Conservation (phyloP, 2,329 filamentous ascomycete species). For the Pseudogymnoascus sp. region DNA sequence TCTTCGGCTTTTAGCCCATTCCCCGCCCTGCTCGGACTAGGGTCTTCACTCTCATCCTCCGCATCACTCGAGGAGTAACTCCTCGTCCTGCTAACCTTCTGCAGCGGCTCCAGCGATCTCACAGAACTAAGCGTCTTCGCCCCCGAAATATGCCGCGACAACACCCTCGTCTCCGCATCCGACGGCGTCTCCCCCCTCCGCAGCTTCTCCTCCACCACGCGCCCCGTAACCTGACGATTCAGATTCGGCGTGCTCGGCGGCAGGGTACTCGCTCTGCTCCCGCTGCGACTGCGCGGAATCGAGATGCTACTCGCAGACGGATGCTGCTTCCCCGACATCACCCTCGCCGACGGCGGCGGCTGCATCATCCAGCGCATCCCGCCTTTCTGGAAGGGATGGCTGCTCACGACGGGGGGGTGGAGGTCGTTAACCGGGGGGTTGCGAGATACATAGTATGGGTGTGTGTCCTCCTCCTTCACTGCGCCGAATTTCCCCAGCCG, state of each 20-base stretch:
- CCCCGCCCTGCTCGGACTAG: neutral
- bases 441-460: constrained; percentile 26
- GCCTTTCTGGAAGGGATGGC: constrained; percentile 58
- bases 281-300: constrained; percentile 34
- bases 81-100: neutral
- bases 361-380: constrained; percentile 88
- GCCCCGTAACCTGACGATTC: constrained; percentile 25
- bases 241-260: constrained; percentile 11
- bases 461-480: constrained; percentile 29
- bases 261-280: constrained; percentile 22
- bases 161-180: constrained; percentile 15
- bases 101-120: neutral
- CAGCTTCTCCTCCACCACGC: constrained; percentile 24
- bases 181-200: constrained; percentile 24
- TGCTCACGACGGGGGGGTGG: constrained; percentile 76
- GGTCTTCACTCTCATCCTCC: neutral
- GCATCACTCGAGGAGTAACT: neutral
- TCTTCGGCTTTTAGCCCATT: neutral
- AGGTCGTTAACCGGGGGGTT: constrained; percentile 78
- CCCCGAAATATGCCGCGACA: neutral
- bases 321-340: constrained; percentile 82
- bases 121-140: neutral
- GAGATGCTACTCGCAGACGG: constrained; percentile 56
- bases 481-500: constrained; percentile 30
- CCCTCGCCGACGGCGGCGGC: constrained; percentile 77